A percentile compares a stretch with the other conserved stretches of the same genome.
Conservation (phyloP, 2,329 filamentous ascomycete species). For the Purpureocillium takamizusanense region DNA sequence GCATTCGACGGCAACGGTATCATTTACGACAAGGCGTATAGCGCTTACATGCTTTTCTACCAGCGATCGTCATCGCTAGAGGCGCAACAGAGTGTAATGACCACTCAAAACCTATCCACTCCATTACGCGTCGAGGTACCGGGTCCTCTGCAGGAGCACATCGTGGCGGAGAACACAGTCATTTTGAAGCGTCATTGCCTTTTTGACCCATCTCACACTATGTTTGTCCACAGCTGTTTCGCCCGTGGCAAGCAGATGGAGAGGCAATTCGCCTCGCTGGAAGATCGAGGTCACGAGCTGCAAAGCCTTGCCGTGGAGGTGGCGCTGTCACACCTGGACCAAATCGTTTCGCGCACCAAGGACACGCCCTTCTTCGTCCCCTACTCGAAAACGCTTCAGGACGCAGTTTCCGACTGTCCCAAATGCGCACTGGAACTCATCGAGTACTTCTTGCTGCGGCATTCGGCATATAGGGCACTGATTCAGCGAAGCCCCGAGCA, state of each 20-base stretch:
- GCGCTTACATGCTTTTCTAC: conserved; percentile 98
- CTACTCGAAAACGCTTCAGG: conserved; percentile 40
- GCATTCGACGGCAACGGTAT: conserved; percentile 35
- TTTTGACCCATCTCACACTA: conserved; percentile 62
- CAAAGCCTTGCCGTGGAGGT: conserved; percentile 45
- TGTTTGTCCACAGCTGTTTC: conserved; percentile 57
- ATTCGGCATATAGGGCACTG: conserved; percentile 52
- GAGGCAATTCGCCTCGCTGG: background rate
- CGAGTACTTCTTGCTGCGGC: conserved; percentile 49
- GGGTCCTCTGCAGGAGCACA: conserved; percentile 42
- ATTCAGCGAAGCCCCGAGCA: conserved; percentile 52
- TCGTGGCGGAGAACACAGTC: conserved; percentile 62
- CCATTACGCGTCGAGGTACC: conserved; percentile 36
- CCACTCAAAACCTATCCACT: conserved; percentile 16
- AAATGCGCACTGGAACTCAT: conserved; percentile 51
- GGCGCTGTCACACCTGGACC: conserved; percentile 60
- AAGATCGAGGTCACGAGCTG: conserved; percentile 13
- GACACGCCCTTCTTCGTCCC: conserved; percentile 54
- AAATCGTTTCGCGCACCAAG: conserved; percentile 64
- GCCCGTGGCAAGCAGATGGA: conserved; percentile 15
- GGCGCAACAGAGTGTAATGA: conserved; percentile 38
- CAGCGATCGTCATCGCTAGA: conserved; percentile 64
- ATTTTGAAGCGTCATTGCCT: conserved; percentile 71
- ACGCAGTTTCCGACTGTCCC: conserved; percentile 36
- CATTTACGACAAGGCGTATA: conserved; percentile 62